Conservation (phyloP, 441 rosid genomes). For the Macaranga tanarius region DNA sequence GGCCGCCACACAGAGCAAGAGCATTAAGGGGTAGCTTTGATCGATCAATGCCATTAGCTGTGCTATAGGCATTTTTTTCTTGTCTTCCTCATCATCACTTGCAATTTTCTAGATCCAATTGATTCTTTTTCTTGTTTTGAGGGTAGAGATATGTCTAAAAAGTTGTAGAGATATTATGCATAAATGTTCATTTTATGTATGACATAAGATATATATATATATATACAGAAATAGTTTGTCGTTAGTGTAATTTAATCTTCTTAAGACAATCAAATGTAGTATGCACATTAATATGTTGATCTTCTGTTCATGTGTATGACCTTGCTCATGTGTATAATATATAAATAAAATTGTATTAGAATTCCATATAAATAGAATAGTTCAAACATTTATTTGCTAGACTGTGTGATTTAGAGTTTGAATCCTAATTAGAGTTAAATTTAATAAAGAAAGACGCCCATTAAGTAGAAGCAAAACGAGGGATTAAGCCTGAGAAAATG, state of each 20-base stretch:
- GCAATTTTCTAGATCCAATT: neutral
- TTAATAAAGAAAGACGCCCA: no score
- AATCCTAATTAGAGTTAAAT: no score
- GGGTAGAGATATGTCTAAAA: neutral
- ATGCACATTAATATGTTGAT: neutral
- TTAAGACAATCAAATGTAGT: neutral
- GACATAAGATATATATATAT: neutral
- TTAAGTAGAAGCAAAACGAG: no score
- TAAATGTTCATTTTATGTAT: neutral
- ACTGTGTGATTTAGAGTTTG: no score
- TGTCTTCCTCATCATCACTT: neutral
- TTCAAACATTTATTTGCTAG: no score
- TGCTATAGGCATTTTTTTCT: constrained; percentile 23
- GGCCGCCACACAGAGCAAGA: constrained; percentile 25
- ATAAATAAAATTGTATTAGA: no score
- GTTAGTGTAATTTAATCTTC: no score
- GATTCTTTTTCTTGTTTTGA: constrained; percentile 1
- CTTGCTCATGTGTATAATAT: neutral
- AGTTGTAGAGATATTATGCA: constrained; percentile 11
- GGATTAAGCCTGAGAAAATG: no score
- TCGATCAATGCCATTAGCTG: constrained; percentile 38
- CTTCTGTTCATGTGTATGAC: no score
- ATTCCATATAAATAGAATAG: no score
- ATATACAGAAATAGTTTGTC: neutral
- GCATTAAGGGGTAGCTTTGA: constrained; percentile 41